Percentiles rank a stretch among this genome's conserved stretches.
phyloP scores from a whole-genome alignment of 225 moss, liverwort and hornwort genomes.

The Sphagnum tenellum region DNA sequence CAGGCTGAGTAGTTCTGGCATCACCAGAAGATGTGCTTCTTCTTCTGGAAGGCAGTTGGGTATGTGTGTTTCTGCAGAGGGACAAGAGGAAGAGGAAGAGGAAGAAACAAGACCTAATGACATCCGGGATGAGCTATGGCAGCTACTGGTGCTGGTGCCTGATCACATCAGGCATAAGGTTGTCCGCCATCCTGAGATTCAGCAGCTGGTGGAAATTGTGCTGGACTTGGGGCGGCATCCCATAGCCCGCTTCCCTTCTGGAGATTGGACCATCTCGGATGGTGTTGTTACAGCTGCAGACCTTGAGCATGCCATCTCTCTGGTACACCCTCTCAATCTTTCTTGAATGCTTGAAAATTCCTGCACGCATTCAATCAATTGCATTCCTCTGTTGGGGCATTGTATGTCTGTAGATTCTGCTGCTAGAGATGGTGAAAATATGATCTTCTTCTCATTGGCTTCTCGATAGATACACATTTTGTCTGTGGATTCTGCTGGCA shows the following conservation, averaged over 20 bases:
- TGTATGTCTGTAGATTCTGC: no score
- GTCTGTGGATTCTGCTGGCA: no score
- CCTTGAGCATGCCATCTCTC: constrained; percentile 69
- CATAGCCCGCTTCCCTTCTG: constrained; percentile 81
- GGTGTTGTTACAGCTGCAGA: constrained; percentile 58
- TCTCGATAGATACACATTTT: not conserved
- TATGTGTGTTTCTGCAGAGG: no score
- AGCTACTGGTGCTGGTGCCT: constrained; percentile 68
- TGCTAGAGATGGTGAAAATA: no score
- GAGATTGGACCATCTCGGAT: constrained; percentile 84
- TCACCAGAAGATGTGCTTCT: no score
- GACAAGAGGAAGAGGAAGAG: constrained; percentile 4
- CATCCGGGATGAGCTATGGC: constrained; percentile 62
- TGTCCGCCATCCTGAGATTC: constrained; percentile 55
- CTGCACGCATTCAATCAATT: no score
- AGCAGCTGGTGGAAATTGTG: constrained; percentile 71
- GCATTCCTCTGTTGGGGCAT: no score
- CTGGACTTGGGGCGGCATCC: constrained; percentile 86
- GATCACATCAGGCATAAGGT: constrained; percentile 63
- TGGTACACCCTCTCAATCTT: constrained; percentile 26
- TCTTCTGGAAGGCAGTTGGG: no score
- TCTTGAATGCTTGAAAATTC: no score
- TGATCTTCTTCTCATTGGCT: no score
- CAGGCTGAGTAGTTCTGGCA: no score
- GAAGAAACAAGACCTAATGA: constrained; percentile 9